Conservation (phyloP, 139 green algal species). For the Desmodesmus armatus region DNA sequence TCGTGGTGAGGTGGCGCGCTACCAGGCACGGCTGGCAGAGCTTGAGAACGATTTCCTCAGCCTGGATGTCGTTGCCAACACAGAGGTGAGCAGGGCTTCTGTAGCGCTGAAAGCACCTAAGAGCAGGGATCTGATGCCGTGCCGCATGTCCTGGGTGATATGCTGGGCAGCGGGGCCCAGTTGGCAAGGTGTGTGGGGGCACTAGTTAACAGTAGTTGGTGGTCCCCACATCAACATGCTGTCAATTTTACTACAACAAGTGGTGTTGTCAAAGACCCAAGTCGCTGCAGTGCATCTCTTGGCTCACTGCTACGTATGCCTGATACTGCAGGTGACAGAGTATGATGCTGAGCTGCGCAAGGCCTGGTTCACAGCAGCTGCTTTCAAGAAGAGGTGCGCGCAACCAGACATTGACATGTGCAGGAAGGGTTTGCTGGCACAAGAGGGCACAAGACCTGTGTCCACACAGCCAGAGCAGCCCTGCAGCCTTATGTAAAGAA, state of each 20-base stretch:
- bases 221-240: no score
- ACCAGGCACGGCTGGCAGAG: constrained; percentile 60
- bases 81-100: constrained; percentile 40
- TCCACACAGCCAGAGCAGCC: no score
- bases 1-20: constrained; percentile 52
- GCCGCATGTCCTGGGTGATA: not conserved
- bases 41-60: constrained; percentile 63
- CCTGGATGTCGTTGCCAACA: constrained; percentile 52
- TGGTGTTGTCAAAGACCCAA: no score
- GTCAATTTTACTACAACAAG: no score
- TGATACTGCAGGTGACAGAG: constrained; percentile 34
- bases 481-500: no score
- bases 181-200: not conserved
- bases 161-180: not conserved
- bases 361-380: constrained; percentile 66
- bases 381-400: constrained; percentile 70
- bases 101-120: not conserved
- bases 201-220: no score
- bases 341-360: constrained; percentile 65
- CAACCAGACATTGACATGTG: no score
- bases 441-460: no score
- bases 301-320: no score
- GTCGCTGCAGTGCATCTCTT: no score
- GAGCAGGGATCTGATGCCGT: not conserved
- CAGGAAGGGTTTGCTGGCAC: no score